A percentile compares a stretch with the other conserved stretches of the same genome.
Evolutionary conservation across 768 basidiomycete genomes (phyloP).

Genomic region (Boletellus sp.): DNA sequence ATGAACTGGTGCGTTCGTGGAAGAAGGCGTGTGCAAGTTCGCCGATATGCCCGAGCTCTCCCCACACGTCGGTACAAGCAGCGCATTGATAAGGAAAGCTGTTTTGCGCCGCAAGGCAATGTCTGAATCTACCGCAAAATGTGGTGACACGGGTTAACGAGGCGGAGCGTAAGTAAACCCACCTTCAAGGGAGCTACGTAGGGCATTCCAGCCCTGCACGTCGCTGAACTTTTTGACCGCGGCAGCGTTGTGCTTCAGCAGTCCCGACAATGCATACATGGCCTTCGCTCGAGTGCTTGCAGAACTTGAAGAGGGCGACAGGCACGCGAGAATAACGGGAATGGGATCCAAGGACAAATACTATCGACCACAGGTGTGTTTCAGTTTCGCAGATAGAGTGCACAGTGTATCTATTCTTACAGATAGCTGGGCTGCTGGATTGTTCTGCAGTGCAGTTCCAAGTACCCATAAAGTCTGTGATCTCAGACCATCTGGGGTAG

Average conservation of each 20-base stretch:
- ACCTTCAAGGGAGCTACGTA: conserved; percentile 64
- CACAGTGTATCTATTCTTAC: conserved; percentile 38
- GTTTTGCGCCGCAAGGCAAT: conserved; percentile 74
- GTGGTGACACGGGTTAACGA: conserved; percentile 4
- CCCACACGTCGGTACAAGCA: conserved; percentile 51
- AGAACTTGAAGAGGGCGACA: conserved; percentile 51
- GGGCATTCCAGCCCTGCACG: conserved; percentile 57
- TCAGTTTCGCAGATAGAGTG: conserved; percentile 1
- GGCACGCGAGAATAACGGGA: conserved; percentile 55
- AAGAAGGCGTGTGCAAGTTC: conserved; percentile 20
- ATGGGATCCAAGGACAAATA: conserved; percentile 67
- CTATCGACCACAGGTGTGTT: conserved; percentile 30
- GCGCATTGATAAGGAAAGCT: conserved; percentile 69
- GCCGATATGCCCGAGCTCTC: conserved; percentile 3
- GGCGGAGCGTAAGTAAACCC: conserved; percentile 1
- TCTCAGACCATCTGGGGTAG: conserved; percentile 57
- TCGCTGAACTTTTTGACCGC: conserved; percentile 56
- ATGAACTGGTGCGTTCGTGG: conserved; percentile 43
- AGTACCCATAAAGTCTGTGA: conserved; percentile 78
- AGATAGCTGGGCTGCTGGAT: conserved; percentile 75
- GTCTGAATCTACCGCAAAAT: conserved; percentile 57
- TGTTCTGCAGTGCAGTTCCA: conserved; percentile 88
- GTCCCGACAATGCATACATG: conserved; percentile 74
- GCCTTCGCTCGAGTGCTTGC: conserved; percentile 69
- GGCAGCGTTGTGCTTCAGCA: conserved; percentile 71